Base-by-base conservation (phyloP, 495 filamentous ascomycete species). In the Penicillium ucsense region DNA sequence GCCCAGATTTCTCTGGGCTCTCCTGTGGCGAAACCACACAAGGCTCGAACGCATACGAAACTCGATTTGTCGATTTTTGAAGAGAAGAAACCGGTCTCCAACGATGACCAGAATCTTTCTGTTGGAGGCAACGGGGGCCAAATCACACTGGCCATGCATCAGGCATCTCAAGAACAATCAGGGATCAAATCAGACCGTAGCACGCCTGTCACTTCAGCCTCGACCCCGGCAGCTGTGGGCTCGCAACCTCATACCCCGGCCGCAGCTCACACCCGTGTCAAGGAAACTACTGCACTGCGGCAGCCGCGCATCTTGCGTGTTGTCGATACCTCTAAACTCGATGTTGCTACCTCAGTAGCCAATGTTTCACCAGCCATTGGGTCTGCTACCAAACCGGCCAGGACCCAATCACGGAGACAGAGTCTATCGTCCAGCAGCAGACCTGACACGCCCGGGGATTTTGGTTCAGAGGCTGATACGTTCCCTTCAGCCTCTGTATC, bases 401-500 rank as follows among this genome's bases (percentile, higher is more conserved):
- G 73, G 46, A 52, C 65, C 1, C 71, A 74, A 11, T 81, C 80
- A 4, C 67, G 82, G 9, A 72, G 80, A 50, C 70, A 80, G 6
- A 85, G 82, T 49, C 49, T 83, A 5, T 65, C 76, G 39, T 80
- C 82, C 0, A 57, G 77, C 31, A 78, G 86, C 49, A 71, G 80
- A 29, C 85, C 89, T n/a, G 82, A 81, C 37, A 92, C 89, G 1
- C 87, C 89, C 3, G 80, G 83, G 50, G 89, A 94, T 51, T 60
- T 79, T 4, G 76, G 85, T 27, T 90, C 84, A 1, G 89, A 95
- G 50, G 88, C 73, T 48, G 85, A 86, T 28, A 82, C 80, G 4
- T 75, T 86, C 35, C 81, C 86, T 3, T 91, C 89, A 7, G 78
- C 83, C 2, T 88, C 88, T 4, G 72, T 85, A 11, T 95, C 90